A percentile compares a stretch with the other conserved stretches of the same genome.
These are phyloP conservation scores for Prinsepia uniflora DNA, from an alignment of 306 rosid species.

Conservation along the genomic window DNA sequence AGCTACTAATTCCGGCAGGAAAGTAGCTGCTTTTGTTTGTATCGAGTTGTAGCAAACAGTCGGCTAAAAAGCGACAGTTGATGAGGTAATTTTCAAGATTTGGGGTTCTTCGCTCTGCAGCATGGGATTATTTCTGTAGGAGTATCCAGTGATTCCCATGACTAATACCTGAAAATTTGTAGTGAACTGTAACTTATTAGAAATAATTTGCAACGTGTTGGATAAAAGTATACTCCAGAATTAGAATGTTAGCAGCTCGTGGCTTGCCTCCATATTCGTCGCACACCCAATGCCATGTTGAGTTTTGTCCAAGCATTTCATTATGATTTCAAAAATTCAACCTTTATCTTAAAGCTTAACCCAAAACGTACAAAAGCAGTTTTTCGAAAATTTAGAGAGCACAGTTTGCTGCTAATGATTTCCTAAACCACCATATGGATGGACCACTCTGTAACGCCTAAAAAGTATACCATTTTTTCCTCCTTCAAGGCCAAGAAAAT, in stretches of 20 bases:
- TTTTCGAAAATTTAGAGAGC: background rate
- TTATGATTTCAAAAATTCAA: background rate
- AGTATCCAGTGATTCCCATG: slow-evolving; percentile 5
- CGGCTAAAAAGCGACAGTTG: slow-evolving; percentile 6
- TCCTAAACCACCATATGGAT: background rate
- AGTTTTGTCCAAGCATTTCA: background rate
- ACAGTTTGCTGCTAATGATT: background rate
- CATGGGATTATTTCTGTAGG: slow-evolving; percentile 9
- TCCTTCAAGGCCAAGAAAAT: background rate
- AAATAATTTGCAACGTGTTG: slow-evolving; percentile 2
- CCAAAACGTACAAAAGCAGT: background rate
- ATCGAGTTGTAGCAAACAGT: slow-evolving; percentile 12
- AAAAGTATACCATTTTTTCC: background rate
- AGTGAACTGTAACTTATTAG: background rate
- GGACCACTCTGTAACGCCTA: background rate
- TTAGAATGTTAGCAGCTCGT: background rate
- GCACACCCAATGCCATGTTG: background rate
- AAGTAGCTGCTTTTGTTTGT: background rate
- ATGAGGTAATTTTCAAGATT: slow-evolving; percentile 7
- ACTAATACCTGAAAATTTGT: slow-evolving; percentile 1
- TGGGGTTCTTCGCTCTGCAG: slow-evolving; percentile 2
- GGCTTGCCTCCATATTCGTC: too few species aligned
- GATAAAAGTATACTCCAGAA: background rate
- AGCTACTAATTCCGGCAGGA: slow-evolving; percentile 48
- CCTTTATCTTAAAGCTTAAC: background rate